A percentile compares a stretch with the other conserved stretches of the same genome.
Conservation (phyloP, 345 rosid species). For the Rubroshorea leprosula region DNA sequence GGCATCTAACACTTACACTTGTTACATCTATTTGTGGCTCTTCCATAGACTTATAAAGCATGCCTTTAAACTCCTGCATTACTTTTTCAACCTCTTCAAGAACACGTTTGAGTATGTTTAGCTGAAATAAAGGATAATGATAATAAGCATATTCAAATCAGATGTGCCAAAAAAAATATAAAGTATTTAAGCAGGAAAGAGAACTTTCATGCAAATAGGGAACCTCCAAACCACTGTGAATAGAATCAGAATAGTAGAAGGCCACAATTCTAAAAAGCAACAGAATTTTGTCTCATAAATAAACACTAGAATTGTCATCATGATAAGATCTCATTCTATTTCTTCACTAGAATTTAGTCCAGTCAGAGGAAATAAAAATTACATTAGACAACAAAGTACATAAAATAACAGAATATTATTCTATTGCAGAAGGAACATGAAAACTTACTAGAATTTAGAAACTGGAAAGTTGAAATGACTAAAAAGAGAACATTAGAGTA, state of each 20-base stretch:
- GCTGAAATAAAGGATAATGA: conserved; percentile 44
- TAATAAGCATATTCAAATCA: background rate
- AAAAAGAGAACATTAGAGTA: background rate
- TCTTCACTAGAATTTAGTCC: background rate
- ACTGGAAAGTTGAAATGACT: too few species aligned
- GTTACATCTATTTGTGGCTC: conserved; percentile 89
- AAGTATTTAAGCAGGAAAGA: background rate
- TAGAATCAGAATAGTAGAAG: conserved; percentile 1
- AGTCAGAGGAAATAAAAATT: background rate
- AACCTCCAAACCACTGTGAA: background rate
- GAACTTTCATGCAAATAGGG: background rate
- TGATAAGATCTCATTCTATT: background rate
- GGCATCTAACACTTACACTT: conserved; percentile 43
- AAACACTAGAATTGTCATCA: background rate
- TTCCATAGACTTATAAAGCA: conserved; percentile 90
- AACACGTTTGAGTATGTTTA: conserved; percentile 87
- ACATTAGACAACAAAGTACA: background rate
- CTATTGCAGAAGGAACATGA: background rate
- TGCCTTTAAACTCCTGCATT: conserved; percentile 93
- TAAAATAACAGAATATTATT: background rate
- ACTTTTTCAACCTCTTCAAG: conserved; percentile 98
- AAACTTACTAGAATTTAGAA: background rate
- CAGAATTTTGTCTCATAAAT: background rate
- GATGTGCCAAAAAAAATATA: background rate
- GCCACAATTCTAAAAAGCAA: background rate